Base-by-base conservation (phyloP, 1,139 yeast genomes). In the Meyerozyma carpophila region DNA sequence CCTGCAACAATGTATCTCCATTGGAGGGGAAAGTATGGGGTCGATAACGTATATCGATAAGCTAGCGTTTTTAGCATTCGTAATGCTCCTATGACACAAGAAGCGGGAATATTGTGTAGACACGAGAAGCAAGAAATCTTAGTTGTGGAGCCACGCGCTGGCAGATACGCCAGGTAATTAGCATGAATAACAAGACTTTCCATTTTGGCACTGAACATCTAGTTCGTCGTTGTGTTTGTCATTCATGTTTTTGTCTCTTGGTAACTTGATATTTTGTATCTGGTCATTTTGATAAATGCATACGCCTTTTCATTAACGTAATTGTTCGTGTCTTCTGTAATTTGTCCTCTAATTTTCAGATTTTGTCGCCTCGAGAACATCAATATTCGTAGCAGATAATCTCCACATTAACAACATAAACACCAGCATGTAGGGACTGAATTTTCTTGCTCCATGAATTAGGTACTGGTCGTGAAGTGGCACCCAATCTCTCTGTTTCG, bases 381-480 rank as follows among this genome's bases (percentile, higher is more conserved):
- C 84, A 29, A 83, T 70, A 49, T 78, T 74, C 3, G 88, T 79
- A 32, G 78, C 63, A 18, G 83, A 68, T 37, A 84, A 57, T 50
- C 89, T 70, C 96, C 96, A 90, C 54, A 88, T 63, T 6, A 87
- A 55, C 59, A 85, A 59, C 85, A 85, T 87, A 44, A 86, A 76
- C 3, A 81, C 76, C 25, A 86, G 75, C 49, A 84, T 66, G 58
- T 82, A 83, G 0, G 97, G 97, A 41, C 66, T 61, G 57, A 81
- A 89, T 43, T 61, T 57, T 32, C 73, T 70, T 0, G 90, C 87
- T 32, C 82, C 69, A 37, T 68, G 68, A 43, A 77, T 70, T 39
- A 80, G 73, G 41, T 79, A 69, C 46, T 75, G 82, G 50, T 83
- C 87, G 49, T 82, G 83, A 36, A 75, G 65, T 1, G 83, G 80